A percentile compares a stretch with the other conserved stretches of the same genome.
Evolutionary conservation across 805 yeast genomes (phyloP).

Genomic region (Ogataea degrootiae): DNA sequence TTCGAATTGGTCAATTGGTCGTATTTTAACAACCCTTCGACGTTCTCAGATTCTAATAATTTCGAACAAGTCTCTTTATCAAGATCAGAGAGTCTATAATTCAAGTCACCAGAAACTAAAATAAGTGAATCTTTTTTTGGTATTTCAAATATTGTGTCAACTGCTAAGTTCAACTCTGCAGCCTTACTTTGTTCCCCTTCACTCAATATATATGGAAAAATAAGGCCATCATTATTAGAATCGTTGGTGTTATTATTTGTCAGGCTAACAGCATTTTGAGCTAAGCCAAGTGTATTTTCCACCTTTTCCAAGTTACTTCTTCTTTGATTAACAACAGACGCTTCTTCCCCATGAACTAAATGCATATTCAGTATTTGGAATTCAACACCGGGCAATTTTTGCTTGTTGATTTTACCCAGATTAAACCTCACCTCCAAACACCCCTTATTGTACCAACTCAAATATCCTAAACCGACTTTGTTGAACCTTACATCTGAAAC

Average conservation of each 20-base stretch:
- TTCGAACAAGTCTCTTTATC: constrained; percentile 5
- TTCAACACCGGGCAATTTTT: constrained; percentile 27
- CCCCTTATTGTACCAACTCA: constrained; percentile 63
- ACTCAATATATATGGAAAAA: constrained; percentile 9
- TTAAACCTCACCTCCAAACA: constrained; percentile 43
- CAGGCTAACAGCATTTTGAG: constrained; percentile 14
- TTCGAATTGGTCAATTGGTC: constrained; percentile 41
- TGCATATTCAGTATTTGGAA: constrained; percentile 46
- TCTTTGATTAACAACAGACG: constrained; percentile 9
- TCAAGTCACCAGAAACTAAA: constrained; percentile 50
- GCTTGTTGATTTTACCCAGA: constrained; percentile 35
- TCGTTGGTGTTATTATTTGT: background rate
- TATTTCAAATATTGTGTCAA: constrained; percentile 9
- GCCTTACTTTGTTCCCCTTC: constrained; percentile 13
- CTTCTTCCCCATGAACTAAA: constrained; percentile 44
- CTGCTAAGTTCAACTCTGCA: background rate
- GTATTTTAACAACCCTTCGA: constrained; percentile 32
- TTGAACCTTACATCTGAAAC: constrained; percentile 35
- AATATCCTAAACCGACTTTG: constrained; percentile 52
- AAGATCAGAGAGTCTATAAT: constrained; percentile 39
- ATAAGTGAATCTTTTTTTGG: constrained; percentile 21
- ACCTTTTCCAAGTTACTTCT: constrained; percentile 13
- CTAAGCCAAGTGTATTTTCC: constrained; percentile 9
- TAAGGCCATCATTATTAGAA: background rate
- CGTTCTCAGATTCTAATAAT: constrained; percentile 24